These are phyloP conservation scores for Xylaria sp. DNA, from an alignment of 2,329 filamentous ascomycete species.

Conservation along the genomic window DNA sequence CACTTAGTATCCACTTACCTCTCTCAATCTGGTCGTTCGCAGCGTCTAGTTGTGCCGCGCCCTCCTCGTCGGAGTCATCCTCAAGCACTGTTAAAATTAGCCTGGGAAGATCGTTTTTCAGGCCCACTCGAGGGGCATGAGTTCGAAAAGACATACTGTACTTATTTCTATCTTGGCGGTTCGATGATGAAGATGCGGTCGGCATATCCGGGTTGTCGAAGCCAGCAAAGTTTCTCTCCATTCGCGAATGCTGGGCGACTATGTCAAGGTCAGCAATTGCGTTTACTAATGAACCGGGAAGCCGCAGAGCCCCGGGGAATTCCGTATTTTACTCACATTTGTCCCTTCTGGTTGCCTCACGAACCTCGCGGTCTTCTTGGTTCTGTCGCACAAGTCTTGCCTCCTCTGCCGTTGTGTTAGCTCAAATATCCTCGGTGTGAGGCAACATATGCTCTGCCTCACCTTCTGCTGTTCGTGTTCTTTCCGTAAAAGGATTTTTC, in stretches of 20 bases:
- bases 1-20: constrained; percentile 10
- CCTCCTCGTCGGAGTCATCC: constrained; percentile 42
- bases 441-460: neutral
- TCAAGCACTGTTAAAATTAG: constrained; percentile 25
- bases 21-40: constrained; percentile 67
- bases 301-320: too few relatives aligned
- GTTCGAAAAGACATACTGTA: constrained; percentile 52
- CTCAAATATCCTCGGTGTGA: neutral
- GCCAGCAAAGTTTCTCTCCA: constrained; percentile 57
- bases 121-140: neutral
- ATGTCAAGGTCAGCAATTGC: constrained; percentile 4
- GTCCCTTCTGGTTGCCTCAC: constrained; percentile 66
- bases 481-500: constrained; percentile 76
- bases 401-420: constrained; percentile 42
- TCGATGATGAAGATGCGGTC: constrained; percentile 39
- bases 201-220: constrained; percentile 38
- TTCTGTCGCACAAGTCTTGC: constrained; percentile 43
- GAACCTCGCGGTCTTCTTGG: constrained; percentile 67
- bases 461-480: constrained; percentile 62
- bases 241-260: constrained; percentile 53
- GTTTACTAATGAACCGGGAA: neutral
- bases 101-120: too few relatives aligned
- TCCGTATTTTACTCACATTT: constrained; percentile 46
- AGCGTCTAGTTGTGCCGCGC: constrained; percentile 60
- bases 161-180: constrained; percentile 68